Conservation (phyloP, 352 stramenopile genomes). For the Globisporangium polare region DNA sequence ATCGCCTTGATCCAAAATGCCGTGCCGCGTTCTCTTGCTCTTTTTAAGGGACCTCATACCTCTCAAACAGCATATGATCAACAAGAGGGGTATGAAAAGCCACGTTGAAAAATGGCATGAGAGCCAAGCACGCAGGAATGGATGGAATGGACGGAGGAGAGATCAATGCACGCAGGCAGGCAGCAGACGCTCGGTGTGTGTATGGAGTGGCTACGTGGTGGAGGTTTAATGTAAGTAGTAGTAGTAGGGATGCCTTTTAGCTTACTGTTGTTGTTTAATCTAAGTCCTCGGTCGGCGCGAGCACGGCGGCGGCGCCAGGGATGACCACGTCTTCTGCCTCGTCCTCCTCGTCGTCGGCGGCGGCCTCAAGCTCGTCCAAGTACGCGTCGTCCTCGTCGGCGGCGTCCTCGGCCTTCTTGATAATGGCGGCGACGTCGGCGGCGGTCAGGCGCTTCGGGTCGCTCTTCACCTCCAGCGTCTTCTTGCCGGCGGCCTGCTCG, state of each 20-base stretch:
- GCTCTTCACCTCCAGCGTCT: slow-evolving; percentile 72
- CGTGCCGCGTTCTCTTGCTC: neutral
- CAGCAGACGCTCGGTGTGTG: neutral
- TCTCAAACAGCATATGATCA: slow-evolving; percentile 1
- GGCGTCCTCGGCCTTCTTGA: slow-evolving; percentile 82
- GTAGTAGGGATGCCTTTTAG: slow-evolving; percentile 1
- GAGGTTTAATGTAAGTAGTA: slow-evolving; percentile 10
- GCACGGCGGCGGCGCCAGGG: slow-evolving; percentile 21
- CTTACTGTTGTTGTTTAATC: slow-evolving; percentile 50
- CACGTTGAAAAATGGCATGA: neutral
- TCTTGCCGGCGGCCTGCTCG: slow-evolving; percentile 63
- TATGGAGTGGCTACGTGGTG: neutral
- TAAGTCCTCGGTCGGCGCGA: slow-evolving; percentile 68
- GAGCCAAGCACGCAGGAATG: neutral
- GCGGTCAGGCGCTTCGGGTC: slow-evolving; percentile 69
- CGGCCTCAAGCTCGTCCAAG: slow-evolving; percentile 70
- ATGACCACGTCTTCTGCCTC: slow-evolving; percentile 28
- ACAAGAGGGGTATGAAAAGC: neutral
- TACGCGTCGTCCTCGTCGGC: slow-evolving; percentile 79
- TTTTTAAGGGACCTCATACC: neutral
- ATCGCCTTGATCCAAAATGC: neutral
- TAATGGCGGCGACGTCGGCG: slow-evolving; percentile 65
- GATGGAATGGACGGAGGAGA: neutral
- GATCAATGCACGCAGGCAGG: neutral
- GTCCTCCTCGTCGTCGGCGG: slow-evolving; percentile 45